Evolutionary conservation across 2,329 filamentous ascomycete species (phyloP).

Genomic region (Stemphylium beticola): DNA sequence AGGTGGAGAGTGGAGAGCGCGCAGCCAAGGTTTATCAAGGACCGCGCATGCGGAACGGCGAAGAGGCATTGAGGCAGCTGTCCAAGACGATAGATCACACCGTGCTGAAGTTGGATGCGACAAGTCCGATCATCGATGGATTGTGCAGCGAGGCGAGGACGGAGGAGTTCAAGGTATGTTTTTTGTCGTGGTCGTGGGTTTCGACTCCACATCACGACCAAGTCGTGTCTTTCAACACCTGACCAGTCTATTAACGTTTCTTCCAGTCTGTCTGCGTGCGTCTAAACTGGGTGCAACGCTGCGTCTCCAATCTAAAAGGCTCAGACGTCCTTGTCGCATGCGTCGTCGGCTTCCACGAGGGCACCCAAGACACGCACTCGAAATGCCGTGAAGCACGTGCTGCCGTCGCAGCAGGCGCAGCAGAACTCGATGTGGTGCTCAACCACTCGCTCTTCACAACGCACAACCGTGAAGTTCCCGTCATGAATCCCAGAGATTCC

Average conservation of each 20-base stretch:
- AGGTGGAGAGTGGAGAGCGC: conserved; percentile 36
- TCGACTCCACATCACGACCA: background rate
- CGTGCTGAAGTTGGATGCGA: conserved; percentile 57
- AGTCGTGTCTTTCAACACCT: too few relatives aligned
- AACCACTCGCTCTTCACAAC: conserved; percentile 58
- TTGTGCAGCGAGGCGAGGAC: conserved; percentile 62
- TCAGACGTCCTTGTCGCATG: conserved; percentile 60
- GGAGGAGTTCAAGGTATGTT: conserved; percentile 53
- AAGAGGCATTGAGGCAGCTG: conserved; percentile 36
- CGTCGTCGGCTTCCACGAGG: conserved; percentile 67
- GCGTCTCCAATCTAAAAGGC: conserved; percentile 56
- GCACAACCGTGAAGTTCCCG: conserved; percentile 24
- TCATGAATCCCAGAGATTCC: conserved; percentile 28
- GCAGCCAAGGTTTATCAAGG: conserved; percentile 36
- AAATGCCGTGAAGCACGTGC: conserved; percentile 60
- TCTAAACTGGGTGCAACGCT: conserved; percentile 58
- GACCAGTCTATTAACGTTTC: conserved; percentile 4
- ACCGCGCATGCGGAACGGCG: conserved; percentile 35
- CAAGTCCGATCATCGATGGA: conserved; percentile 56
- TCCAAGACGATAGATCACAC: conserved; percentile 57
- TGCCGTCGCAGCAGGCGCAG: conserved; percentile 59
- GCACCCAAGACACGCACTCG: conserved; percentile 58
- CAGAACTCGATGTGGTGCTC: conserved; percentile 65
- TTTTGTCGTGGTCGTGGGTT: background rate
- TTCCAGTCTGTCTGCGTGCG: conserved; percentile 64